Percentiles rank a stretch among this genome's conserved stretches.
phyloP scores from a whole-genome alignment of 768 basidiomycete species.

The Pisolithus orientalis region DNA sequence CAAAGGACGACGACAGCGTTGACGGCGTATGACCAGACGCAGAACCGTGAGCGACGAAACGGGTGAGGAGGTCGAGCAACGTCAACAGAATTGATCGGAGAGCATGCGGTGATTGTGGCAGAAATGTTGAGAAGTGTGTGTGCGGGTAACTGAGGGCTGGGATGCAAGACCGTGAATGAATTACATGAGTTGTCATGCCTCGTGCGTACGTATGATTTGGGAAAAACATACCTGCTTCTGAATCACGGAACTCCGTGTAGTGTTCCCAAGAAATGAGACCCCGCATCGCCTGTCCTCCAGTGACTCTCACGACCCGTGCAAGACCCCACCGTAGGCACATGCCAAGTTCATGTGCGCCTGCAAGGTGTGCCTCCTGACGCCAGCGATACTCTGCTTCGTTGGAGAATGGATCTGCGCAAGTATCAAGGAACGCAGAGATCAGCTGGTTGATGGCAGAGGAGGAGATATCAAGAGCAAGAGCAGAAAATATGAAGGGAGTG shows the following conservation, averaged over 20 bases:
- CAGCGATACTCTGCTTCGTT: constrained; percentile 48
- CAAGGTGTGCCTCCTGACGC: constrained; percentile 79
- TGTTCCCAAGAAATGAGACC: constrained; percentile 83
- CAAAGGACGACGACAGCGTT: constrained; percentile 83
- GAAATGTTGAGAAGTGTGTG: constrained; percentile 65
- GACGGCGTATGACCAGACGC: constrained; percentile 88
- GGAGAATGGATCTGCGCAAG: constrained; percentile 36
- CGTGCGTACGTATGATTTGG: constrained; percentile 13
- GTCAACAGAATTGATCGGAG: constrained; percentile 58
- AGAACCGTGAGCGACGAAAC: constrained; percentile 77
- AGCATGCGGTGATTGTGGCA: constrained; percentile 45
- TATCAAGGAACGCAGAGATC: constrained; percentile 71
- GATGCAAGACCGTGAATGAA: constrained; percentile 9
- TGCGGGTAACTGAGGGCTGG: constrained; percentile 60
- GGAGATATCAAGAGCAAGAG: constrained; percentile 82
- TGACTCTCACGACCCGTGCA: constrained; percentile 66
- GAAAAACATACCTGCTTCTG: constrained; percentile 66
- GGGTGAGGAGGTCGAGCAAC: constrained; percentile 73
- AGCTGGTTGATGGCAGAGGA: constrained; percentile 65
- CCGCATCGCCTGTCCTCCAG: constrained; percentile 62
- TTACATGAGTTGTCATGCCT: constrained; percentile 14
- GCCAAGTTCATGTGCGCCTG: constrained; percentile 81
- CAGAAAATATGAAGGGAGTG: constrained; percentile 91
- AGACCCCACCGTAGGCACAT: constrained; percentile 94
- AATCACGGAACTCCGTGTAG: constrained; percentile 75